Conservation (phyloP, 495 filamentous ascomycete species). For the Hyaloscypha bicolor region DNA sequence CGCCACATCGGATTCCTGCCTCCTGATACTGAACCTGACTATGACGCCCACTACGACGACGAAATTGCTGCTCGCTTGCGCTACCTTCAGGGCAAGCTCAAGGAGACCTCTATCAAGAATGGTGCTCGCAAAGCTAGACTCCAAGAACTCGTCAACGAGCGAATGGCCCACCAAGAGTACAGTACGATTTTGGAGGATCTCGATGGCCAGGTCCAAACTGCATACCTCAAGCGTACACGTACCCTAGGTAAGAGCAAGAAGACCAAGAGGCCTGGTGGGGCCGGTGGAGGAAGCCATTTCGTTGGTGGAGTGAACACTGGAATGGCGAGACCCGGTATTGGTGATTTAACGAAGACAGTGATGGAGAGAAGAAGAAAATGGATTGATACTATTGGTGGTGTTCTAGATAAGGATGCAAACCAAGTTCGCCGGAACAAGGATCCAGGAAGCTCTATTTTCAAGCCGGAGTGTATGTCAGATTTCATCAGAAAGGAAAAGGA, state of each 20-base stretch:
- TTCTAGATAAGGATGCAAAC: slow-evolving; percentile 70
- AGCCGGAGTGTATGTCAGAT: slow-evolving; percentile 50
- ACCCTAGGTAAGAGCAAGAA: slow-evolving; percentile 94
- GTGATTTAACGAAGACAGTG: slow-evolving; percentile 82
- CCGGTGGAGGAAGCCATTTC: slow-evolving; percentile 55
- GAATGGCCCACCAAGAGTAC: slow-evolving; percentile 95
- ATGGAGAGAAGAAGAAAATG: slow-evolving; percentile 89
- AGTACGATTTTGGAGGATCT: slow-evolving; percentile 95
- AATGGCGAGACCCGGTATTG: slow-evolving; percentile 78
- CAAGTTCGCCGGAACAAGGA: slow-evolving; percentile 47
- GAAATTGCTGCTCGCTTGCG: slow-evolving; percentile 90
- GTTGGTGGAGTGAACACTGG: slow-evolving; percentile 49
- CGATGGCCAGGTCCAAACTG: slow-evolving; percentile 91
- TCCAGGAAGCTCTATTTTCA: slow-evolving; percentile 62
- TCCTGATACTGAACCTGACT: slow-evolving; percentile 68
- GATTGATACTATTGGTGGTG: slow-evolving; percentile 82
- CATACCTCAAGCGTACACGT: slow-evolving; percentile 94
- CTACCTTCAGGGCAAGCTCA: slow-evolving; percentile 78
- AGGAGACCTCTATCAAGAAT: slow-evolving; percentile 79
- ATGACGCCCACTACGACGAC: slow-evolving; percentile 89
- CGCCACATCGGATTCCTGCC: slow-evolving; percentile 90
- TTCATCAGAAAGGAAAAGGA: slow-evolving; percentile 71
- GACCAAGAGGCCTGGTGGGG: slow-evolving; percentile 72
- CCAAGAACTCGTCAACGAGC: slow-evolving; percentile 81
- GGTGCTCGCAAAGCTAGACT: slow-evolving; percentile 87